Conservation (phyloP, 1,139 yeast species). For the Magnusiomyces clavatus region DNA sequence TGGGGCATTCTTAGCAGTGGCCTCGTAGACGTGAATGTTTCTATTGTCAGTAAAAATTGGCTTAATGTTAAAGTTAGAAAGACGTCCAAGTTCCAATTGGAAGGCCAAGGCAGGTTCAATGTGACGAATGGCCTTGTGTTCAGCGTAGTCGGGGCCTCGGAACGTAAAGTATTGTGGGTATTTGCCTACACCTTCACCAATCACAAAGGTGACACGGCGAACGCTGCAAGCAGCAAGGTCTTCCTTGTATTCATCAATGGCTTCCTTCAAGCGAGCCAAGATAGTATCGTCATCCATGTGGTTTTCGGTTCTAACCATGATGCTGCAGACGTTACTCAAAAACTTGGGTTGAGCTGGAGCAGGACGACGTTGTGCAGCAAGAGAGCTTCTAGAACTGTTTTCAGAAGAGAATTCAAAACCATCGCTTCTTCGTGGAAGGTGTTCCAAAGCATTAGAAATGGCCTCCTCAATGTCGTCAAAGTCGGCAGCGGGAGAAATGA, state of each 20-base stretch:
- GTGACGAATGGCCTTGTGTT: slow-evolving; percentile 87
- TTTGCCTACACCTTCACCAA: slow-evolving; percentile 74
- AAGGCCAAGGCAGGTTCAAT: slow-evolving; percentile 97
- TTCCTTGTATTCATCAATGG: slow-evolving; percentile 59
- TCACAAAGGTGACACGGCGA: slow-evolving; percentile 87
- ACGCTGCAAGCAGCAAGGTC: slow-evolving; percentile 64
- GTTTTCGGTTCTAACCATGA: slow-evolving; percentile 70
- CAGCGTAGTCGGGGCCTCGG: slow-evolving; percentile 71
- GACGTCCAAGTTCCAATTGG: slow-evolving; percentile 91
- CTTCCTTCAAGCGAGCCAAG: slow-evolving; percentile 52
- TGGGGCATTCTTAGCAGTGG: slow-evolving; percentile 87
- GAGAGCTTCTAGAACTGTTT: slow-evolving; percentile 27
- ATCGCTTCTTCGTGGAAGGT: slow-evolving; percentile 42
- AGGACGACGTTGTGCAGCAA: slow-evolving; percentile 27
- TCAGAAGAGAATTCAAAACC: slow-evolving; percentile 23
- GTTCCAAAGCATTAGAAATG: slow-evolving; percentile 66
- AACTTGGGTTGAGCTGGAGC: slow-evolving; percentile 26
- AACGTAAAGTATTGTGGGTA: slow-evolving; percentile 95
- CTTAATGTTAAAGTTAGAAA: slow-evolving; percentile 88
- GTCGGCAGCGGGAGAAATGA: slow-evolving; percentile 73
- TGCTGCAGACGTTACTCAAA: slow-evolving; percentile 71
- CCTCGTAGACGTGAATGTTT: slow-evolving; percentile 95
- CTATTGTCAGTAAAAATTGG: slow-evolving; percentile 96
- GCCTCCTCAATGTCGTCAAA: slow-evolving; percentile 86
- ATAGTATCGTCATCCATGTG: slow-evolving; percentile 65